Evolutionary conservation across 2,329 filamentous ascomycete genomes (phyloP), one percentile per base, ranked within the genome.

Genomic region (Colletotrichum truncatum): DNA sequence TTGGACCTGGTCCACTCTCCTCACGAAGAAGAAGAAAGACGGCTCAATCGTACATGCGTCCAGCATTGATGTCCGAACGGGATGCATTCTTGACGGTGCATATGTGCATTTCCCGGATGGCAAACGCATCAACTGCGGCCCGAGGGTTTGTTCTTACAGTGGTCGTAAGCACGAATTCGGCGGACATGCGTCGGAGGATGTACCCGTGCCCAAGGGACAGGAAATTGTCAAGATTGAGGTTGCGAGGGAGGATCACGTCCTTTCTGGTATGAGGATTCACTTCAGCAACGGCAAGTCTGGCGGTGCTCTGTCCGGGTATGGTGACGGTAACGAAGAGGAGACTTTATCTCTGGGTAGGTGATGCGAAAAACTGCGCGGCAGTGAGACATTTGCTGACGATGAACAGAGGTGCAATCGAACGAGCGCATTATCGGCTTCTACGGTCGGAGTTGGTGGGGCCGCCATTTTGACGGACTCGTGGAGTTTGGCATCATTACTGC

Each of bases 401-500:
- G 68, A 39, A 68, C 77, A 69, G 74, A 75, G 54, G 74, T 78
- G 1, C 71, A 65, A 2, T 41, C 64, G 0, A 72, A 75, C 25
- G 77, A 84, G 53, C 73, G 74, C 11, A 79, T 85, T 45, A 73
- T 85, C 8, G 82, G 82, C 0, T 84, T 85, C 67, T 83, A 74
- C 62, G 82, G 82, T 3, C 71, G 69, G 51, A 82, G 77, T 59
- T 68, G 70, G 51, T 57, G 58, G 63, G 58, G 58, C 1, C 7
- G 11, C 7, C 12, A 26, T 5, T 70, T 68, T 10, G 70, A 67
- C 2, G 69, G 70, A 36, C 75, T 73, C 68, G 72, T 67, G 56
- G 78, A 84, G 66, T 84, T 85, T 71, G 83, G 82, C 5, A 84
- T 85, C 52, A 75, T 85, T 18, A 84, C 79, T 2, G 80, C 77